Evolutionary conservation across 306 rosid species (phyloP).

Genomic region (Cucurbita argyrosperma): DNA sequence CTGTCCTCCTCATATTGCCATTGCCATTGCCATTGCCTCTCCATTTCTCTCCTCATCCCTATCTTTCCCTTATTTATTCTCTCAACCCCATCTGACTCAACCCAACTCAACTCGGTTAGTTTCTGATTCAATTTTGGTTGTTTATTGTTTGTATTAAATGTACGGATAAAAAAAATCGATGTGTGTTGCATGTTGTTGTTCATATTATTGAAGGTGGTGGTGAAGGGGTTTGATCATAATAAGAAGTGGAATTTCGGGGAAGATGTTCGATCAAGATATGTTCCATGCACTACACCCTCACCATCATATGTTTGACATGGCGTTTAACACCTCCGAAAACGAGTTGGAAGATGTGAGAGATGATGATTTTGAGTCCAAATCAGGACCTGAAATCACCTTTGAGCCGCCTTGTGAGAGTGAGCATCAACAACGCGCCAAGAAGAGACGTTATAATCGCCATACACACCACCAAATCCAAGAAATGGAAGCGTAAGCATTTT

Average conservation of each 20-base stretch:
- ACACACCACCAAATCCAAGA: conserved; percentile 39
- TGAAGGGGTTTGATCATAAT: no score
- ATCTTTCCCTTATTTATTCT: neutral
- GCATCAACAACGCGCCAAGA: conserved; percentile 26
- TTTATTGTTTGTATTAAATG: no score
- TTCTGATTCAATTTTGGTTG: no score
- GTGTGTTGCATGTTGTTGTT: no score
- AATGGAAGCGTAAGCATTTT: conserved; percentile 46
- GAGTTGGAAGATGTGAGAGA: conserved; percentile 35
- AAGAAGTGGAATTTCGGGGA: no score
- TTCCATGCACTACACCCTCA: neutral
- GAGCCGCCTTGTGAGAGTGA: conserved; percentile 36
- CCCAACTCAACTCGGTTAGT: no score
- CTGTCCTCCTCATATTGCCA: neutral
- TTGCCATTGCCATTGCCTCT: neutral
- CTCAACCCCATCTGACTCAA: no score
- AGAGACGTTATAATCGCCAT: conserved; percentile 48
- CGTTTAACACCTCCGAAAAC: no score
- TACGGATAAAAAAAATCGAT: no score
- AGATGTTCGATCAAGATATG: neutral
- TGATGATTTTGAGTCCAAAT: conserved; percentile 36
- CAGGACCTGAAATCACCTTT: conserved; percentile 21
- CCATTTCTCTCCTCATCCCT: neutral
- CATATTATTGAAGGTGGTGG: no score
- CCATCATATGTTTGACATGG: conserved; percentile 12